Conservation (phyloP, 371 early-diverging fungal species). For the Mucor circinelloides region DNA sequence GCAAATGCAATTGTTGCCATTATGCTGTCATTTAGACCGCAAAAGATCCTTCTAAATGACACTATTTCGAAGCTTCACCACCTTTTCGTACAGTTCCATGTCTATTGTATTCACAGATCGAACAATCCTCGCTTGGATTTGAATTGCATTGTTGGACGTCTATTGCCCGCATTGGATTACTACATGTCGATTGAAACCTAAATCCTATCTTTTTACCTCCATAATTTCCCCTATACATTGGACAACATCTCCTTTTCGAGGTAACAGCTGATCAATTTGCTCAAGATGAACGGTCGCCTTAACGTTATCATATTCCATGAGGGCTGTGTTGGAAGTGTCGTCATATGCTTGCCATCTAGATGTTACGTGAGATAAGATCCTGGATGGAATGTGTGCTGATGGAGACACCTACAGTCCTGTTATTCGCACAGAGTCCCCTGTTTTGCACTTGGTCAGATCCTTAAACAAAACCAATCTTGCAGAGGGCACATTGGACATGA, state of each 20-base stretch:
- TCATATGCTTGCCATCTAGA: slow-evolving; percentile 13
- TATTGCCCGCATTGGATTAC: not conserved
- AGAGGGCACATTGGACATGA: slow-evolving; percentile 14
- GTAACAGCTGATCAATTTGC: not conserved
- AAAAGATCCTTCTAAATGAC: not conserved
- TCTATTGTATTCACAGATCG: slow-evolving; percentile 13
- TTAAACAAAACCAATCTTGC: slow-evolving; percentile 18
- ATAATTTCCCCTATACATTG: slow-evolving; percentile 24
- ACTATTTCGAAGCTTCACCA: slow-evolving; percentile 9
- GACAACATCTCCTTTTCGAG: slow-evolving; percentile 7
- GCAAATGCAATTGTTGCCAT: not conserved
- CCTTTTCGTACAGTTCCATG: slow-evolving; percentile 22
- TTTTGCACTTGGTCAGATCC: not conserved
- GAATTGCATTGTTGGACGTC: not conserved
- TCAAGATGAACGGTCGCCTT: not conserved
- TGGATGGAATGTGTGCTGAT: not conserved
- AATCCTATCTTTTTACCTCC: not conserved
- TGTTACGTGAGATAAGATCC: not conserved
- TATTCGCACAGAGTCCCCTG: slow-evolving; percentile 20
- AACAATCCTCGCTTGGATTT: slow-evolving; percentile 15
- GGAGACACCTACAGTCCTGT: slow-evolving; percentile 17
- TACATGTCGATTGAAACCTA: not conserved
- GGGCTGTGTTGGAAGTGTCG: not conserved
- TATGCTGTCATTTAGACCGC: not conserved
- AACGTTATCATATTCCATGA: slow-evolving; percentile 1